Percentiles rank a stretch among this genome's conserved stretches.
Conservation (phyloP, 805 yeast species). For the Wickerhamomyces alni region DNA sequence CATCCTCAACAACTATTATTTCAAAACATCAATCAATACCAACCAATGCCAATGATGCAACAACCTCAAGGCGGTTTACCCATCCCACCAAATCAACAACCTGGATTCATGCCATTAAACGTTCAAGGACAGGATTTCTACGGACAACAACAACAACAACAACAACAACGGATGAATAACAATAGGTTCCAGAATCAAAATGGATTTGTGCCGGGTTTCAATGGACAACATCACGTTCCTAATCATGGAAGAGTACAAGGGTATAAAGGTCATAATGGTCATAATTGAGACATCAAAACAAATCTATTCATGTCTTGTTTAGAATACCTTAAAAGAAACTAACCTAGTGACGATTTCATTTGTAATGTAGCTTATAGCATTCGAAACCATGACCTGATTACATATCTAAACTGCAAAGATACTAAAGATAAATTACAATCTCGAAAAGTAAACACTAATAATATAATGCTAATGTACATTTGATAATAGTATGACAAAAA, state of each 20-base stretch:
- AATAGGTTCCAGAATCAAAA: neutral
- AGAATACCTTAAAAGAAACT: too few relatives aligned
- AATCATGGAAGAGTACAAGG: neutral
- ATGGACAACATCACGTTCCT: neutral
- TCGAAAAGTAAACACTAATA: too few relatives aligned
- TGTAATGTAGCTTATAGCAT: too few relatives aligned
- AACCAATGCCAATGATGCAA: constrained; percentile 17
- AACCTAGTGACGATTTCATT: too few relatives aligned
- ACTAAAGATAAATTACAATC: too few relatives aligned
- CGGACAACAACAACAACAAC: neutral
- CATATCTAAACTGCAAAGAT: too few relatives aligned
- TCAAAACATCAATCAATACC: constrained; percentile 8
- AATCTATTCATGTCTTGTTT: too few relatives aligned
- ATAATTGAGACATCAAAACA: neutral
- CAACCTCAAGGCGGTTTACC: constrained; percentile 4
- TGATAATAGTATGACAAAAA: too few relatives aligned
- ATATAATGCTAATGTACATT: too few relatives aligned
- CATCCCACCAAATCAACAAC: neutral
- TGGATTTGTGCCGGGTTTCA: neutral
- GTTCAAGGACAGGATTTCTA: neutral
- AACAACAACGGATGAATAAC: neutral
- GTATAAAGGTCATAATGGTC: neutral
- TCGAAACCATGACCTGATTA: too few relatives aligned
- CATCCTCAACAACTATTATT: constrained; percentile 4
- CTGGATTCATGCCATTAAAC: neutral